Conservation (phyloP, 345 rosid species). For the Ceriops decandra region DNA sequence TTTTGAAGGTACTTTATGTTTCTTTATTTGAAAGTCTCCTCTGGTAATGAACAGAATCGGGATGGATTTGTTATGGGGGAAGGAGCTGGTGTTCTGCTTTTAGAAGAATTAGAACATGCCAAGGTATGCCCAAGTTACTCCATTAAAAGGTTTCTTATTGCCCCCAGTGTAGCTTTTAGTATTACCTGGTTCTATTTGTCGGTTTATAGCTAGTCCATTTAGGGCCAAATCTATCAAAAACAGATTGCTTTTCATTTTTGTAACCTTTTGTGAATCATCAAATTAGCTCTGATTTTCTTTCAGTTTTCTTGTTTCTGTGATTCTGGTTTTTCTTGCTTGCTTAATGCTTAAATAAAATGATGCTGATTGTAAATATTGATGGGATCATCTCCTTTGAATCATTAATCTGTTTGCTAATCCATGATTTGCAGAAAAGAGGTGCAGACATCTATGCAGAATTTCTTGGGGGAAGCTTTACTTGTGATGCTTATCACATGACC, state of each 20-base stretch:
- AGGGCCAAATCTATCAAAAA: background rate
- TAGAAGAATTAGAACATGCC: slow-evolving; percentile 96
- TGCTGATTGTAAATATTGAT: background rate
- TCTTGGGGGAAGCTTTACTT: slow-evolving; percentile 90
- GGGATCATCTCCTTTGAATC: background rate
- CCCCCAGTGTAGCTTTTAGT: background rate
- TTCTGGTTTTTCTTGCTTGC: background rate
- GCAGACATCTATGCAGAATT: slow-evolving; percentile 89
- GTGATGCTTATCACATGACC: slow-evolving; percentile 97
- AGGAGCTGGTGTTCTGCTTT: slow-evolving; percentile 94
- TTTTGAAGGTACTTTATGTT: background rate
- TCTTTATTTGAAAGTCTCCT: slow-evolving; percentile 6
- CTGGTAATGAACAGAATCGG: slow-evolving; percentile 53
- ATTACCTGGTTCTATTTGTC: background rate
- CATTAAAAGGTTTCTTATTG: slow-evolving; percentile 3
- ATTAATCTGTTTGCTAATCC: background rate
- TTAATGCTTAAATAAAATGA: background rate
- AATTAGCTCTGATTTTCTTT: background rate
- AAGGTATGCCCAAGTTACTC: slow-evolving; percentile 46
- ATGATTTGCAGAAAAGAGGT: slow-evolving; percentile 61
- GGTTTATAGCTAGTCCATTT: background rate
- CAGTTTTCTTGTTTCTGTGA: background rate
- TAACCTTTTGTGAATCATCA: background rate
- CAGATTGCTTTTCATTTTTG: background rate
- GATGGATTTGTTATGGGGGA: slow-evolving; percentile 99